Evolutionary conservation across 805 yeast genomes (phyloP), one percentile per base, ranked within the genome.

Genomic region (Ogataea pignaliae): DNA sequence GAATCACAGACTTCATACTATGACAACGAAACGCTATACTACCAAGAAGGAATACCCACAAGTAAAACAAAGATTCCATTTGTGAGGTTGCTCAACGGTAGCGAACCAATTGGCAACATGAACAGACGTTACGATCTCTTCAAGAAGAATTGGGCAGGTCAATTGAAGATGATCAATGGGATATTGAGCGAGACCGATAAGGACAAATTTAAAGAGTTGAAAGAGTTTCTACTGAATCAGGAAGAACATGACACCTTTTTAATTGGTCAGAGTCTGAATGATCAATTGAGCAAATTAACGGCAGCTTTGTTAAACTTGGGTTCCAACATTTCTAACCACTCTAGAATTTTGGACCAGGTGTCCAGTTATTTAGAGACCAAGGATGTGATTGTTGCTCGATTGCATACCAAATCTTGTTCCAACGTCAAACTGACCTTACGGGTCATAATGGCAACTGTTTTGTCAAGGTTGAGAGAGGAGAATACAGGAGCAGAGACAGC

Each of bases 61-160:
- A 39, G 46, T 3, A 53, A 50, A 8, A 46, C 55, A 6, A 21
- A 51, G 3, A 47, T 64, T 7, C 79, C 79, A 11, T 72, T 76
- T 57, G 63, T 70, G 8, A 56, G 61, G 37, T 56, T 76, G 7
- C 46, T 75, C 33, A 66, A 68, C 14, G 79, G 78, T 1, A 48
- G 61, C 13, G 82, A 77, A 52, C 64, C 74, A 1, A 43, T 51
- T 3, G 62, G 57, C 1, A 64, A 68, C 42, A 64, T 67, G 18
- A 44, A 59, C 16, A 52, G 63, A 31, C 54, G 81, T 47, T 71
- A 75, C 70, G 61, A 65, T 30, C 49, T 73, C 34, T 76, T 68
- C 49, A 53, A 63, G 32, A 62, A 63, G 52, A 70, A 61, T 30
- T 71, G 74, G 75, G 35, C 55, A 0, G 51, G 45, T 16, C 73